Evolutionary conservation across 305 asterid species (phyloP).

Genomic region (Solanum hybrid): DNA sequence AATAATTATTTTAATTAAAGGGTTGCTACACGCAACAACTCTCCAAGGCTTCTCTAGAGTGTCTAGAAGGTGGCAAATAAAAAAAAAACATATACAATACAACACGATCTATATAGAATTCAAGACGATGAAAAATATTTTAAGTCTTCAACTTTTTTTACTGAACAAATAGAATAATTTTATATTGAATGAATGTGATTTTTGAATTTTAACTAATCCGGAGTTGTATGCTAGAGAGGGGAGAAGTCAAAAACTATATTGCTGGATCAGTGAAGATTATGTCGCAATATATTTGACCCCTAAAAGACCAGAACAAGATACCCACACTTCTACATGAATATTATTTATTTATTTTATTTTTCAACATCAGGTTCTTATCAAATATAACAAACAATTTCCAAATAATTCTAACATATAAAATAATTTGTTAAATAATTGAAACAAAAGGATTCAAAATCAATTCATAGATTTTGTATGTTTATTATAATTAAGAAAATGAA

Average conservation of each 20-base stretch:
- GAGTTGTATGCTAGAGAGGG: not conserved
- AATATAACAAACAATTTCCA: not conserved
- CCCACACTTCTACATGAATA: too few relatives aligned
- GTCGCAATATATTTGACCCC: not conserved
- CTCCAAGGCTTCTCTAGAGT: not conserved
- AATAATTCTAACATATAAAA: not conserved
- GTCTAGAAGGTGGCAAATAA: not conserved
- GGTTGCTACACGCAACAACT: too few relatives aligned
- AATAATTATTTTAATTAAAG: not conserved
- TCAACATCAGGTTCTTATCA: not conserved
- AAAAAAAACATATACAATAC: not conserved
- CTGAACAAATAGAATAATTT: too few relatives aligned
- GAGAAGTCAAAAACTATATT: not conserved
- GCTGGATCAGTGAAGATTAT: not conserved
- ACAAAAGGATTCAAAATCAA: not conserved
- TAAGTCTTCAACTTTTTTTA: too few relatives aligned
- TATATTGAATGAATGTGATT: not conserved
- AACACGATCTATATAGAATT: too few relatives aligned
- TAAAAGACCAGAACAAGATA: not conserved
- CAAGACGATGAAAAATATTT: too few relatives aligned
- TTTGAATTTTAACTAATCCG: not conserved
- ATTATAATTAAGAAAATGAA: not conserved
- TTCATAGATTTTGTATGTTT: not conserved
- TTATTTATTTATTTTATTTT: too few relatives aligned
- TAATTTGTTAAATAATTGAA: not conserved